Percentiles rank a stretch among this genome's conserved stretches.
Evolutionary conservation across 176 grass and related monocot species (phyloP).

Genomic region (Lolium multiflorum): DNA sequence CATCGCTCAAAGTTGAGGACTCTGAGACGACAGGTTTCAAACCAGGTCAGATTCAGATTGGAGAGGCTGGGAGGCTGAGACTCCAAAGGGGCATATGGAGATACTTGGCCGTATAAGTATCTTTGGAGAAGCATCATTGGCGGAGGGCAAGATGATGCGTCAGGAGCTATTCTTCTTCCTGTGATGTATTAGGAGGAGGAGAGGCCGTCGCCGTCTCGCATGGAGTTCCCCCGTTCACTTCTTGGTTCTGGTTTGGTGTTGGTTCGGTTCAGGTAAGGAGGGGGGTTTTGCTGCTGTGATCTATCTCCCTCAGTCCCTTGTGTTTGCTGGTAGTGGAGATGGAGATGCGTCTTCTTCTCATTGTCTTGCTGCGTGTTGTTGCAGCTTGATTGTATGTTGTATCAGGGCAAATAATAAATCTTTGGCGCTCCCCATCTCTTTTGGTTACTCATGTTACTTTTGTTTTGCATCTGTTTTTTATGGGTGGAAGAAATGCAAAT

Average conservation of each 20-base stretch:
- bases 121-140: neutral
- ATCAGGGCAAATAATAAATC: neutral
- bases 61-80: neutral
- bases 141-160: neutral
- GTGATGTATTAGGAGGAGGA: neutral
- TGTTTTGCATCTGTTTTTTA: neutral
- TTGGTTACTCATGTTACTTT: neutral
- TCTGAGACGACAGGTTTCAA: neutral
- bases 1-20: neutral
- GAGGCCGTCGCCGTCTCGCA: neutral
- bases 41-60: neutral
- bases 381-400: neutral
- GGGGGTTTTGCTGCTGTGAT: neutral
- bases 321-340: neutral
- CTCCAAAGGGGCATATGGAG: too few relatives aligned
- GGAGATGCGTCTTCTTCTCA: neutral
- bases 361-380: neutral
- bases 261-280: neutral
- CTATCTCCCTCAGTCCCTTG: neutral
- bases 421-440: neutral
- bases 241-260: neutral
- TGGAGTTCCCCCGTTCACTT: slow-evolving; percentile 3
- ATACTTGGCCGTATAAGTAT: neutral
- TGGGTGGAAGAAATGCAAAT: slow-evolving; percentile 6
- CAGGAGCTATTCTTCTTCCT: neutral